Evolutionary conservation across 2,329 filamentous ascomycete species (phyloP).

Genomic region (Septoria linicola): DNA sequence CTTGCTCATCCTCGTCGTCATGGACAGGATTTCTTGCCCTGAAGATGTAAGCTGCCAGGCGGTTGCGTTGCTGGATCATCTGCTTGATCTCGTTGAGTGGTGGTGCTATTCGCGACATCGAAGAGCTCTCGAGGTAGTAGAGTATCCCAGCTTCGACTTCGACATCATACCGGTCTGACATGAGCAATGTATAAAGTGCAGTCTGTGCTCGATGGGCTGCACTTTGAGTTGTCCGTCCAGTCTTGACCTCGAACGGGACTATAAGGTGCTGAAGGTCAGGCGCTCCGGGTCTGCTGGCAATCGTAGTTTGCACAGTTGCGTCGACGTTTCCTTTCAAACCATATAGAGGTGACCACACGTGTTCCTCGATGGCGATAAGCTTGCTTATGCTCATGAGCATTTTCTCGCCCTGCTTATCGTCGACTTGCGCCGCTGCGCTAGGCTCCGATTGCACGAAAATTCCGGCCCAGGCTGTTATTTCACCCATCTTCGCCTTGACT

Average conservation of each 20-base stretch:
- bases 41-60: slow-evolving; percentile 79
- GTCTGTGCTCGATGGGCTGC: slow-evolving; percentile 89
- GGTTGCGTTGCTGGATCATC: slow-evolving; percentile 95
- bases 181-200: slow-evolving; percentile 83
- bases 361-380: slow-evolving; percentile 92
- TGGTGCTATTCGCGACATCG: slow-evolving; percentile 79
- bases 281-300: slow-evolving; percentile 66
- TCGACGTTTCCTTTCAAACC: slow-evolving; percentile 97
- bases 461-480: slow-evolving; percentile 79
- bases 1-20: slow-evolving; percentile 1
- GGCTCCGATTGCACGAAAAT: slow-evolving; percentile 73
- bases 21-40: slow-evolving; percentile 28
- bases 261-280: slow-evolving; percentile 59
- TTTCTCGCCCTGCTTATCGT: slow-evolving; percentile 74
- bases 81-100: slow-evolving; percentile 86
- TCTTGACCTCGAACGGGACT: slow-evolving; percentile 94
- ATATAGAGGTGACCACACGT: slow-evolving; percentile 97
- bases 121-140: slow-evolving; percentile 91
- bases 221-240: slow-evolving; percentile 75
- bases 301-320: slow-evolving; percentile 85
- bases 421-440: slow-evolving; percentile 69
- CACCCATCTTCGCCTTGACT: slow-evolving; percentile 76
- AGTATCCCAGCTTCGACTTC: slow-evolving; percentile 86
- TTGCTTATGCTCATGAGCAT: slow-evolving; percentile 86
- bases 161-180: slow-evolving; percentile 93